Evolutionary conservation across 2,329 filamentous ascomycete species (phyloP), one percentile per base, ranked within the genome.

Genomic region (Dothistroma pini): DNA sequence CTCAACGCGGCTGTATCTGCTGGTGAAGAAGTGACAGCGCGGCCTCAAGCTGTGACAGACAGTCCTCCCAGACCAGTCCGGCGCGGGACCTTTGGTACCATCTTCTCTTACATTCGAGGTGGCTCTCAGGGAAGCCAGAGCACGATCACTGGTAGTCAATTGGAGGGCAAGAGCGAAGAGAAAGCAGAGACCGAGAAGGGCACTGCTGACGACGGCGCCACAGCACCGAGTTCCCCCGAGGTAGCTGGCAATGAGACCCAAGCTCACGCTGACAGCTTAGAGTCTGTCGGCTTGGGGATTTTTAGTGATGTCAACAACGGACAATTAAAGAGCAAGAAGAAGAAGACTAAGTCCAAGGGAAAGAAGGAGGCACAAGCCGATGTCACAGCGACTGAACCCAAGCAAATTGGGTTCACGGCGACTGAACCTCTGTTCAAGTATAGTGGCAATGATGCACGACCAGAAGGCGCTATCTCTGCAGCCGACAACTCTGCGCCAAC

Each of bases 321-420:
- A 12, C 62, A 64, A 59, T 2, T 47, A 14, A 68, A 68, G 60
- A 58, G 58, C 47, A 67, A 64, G 58, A 66, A 66, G 59, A 65
- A 65, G 55, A 64, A 68, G 38, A 19, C 54, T 6, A 64, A 62
- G 61, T 34, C 47, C 11, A 70, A 66, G 58, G 59, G 57, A 47
- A 67, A 61, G 56, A 64, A 63, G 60, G 29, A 61, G 38, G 31
- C 49, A 38, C 16, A 56, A 32, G 58, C 59, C 21, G 54, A 47
- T 12, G 21, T 60, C 16, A 57, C 58, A 31, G n/a, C 38, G 10
- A 50, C 49, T 22, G 38, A 47, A 9, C 11, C 22, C 35, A 11
- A 21, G 21, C 53, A 22, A 16, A 48, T 38, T 25, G 49, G 53
- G 16, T 38, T 25, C 7, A 38, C 48, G 11, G 22, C 34, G 12